Conservation (phyloP, 768 basidiomycete genomes). For the Lactarius hatsudake region DNA sequence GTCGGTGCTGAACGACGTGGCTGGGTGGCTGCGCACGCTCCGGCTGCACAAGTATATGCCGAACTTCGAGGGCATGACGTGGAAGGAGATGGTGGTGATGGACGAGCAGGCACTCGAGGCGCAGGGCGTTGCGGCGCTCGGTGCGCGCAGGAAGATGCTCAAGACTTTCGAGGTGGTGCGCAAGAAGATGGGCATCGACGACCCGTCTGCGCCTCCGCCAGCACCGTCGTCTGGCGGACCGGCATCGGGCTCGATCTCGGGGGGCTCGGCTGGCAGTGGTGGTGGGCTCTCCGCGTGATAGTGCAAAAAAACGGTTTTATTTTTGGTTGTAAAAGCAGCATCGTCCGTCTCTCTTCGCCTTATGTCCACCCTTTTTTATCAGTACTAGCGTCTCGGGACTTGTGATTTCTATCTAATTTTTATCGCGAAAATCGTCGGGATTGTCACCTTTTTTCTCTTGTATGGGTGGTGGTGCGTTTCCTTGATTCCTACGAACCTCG, state of each 20-base stretch:
- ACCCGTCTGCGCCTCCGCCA: constrained; percentile 14
- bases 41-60: constrained; percentile 98
- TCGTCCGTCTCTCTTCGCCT: constrained; percentile 37
- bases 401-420: constrained; percentile 25
- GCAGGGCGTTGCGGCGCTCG: constrained; percentile 94
- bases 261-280: too few relatives aligned
- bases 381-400: background rate
- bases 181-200: constrained; percentile 82
- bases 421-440: background rate
- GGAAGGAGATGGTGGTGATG: constrained; percentile 94
- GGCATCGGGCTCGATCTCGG: background rate
- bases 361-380: too few relatives aligned
- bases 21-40: constrained; percentile 91
- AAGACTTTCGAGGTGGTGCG: constrained; percentile 90
- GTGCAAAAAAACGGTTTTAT: too few relatives aligned
- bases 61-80: constrained; percentile 87
- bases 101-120: constrained; percentile 85
- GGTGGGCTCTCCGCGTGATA: too few relatives aligned
- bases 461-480: too few relatives aligned
- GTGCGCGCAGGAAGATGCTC: constrained; percentile 95
- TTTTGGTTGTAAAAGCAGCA: too few relatives aligned
- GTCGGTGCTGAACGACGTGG: constrained; percentile 79
- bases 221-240: background rate
- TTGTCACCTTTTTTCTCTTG: too few relatives aligned
- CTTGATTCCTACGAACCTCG: too few relatives aligned